phyloP scores from a whole-genome alignment of 163 green algal species.

The Chloromonas sp. region DNA sequence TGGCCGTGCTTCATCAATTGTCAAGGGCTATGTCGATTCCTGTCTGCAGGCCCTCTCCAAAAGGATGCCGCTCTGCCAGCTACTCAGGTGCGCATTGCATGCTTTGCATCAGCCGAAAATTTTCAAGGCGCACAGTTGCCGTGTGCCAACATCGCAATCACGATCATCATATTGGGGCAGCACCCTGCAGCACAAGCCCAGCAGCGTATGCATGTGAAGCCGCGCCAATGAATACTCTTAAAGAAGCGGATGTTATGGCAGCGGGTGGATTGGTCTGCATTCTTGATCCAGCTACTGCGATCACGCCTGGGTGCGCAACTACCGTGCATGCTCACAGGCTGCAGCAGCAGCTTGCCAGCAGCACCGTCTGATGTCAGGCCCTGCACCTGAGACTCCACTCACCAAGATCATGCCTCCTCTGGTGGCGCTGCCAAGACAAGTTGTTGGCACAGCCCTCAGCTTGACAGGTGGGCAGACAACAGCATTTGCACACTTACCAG shows the following conservation, averaged over 20 bases:
- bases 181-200: neutral
- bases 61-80: too few species aligned
- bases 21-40: too few species aligned
- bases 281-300: neutral
- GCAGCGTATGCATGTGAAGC: neutral
- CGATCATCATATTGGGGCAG: too few species aligned
- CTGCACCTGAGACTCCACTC: conserved; percentile 24
- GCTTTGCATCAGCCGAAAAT: too few species aligned
- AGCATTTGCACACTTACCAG: neutral
- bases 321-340: neutral
- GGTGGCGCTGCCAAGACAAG: conserved; percentile 30
- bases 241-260: too few species aligned
- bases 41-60: too few species aligned
- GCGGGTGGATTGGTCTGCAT: neutral
- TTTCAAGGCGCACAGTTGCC: too few species aligned
- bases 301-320: neutral
- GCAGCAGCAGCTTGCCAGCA: neutral
- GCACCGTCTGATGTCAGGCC: neutral
- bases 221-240: too few species aligned
- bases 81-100: too few species aligned
- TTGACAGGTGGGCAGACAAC: conserved; percentile 16
- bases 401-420: conserved; percentile 34
- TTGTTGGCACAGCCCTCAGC: conserved; percentile 19
- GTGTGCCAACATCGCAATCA: too few species aligned
- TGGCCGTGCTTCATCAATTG: too few species aligned